Conservation (phyloP, 371 early-diverging fungal genomes). For the Apophysomyces ossiformis region DNA sequence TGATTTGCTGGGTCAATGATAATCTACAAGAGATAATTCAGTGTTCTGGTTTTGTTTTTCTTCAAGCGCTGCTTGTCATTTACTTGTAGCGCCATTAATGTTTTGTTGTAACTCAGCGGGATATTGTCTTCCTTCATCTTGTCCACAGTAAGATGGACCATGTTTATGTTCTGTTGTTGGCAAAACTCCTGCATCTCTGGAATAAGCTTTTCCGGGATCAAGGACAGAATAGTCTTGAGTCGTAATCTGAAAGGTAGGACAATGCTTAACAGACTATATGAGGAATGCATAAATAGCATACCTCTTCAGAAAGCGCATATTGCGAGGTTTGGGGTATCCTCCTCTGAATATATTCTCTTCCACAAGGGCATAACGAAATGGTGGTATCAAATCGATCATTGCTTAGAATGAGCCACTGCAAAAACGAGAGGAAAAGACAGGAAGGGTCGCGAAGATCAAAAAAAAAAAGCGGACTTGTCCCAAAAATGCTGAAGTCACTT, state of each 20-base stretch:
- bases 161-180: constrained; percentile 62
- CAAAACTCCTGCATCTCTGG: constrained; percentile 71
- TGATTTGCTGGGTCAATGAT: constrained; percentile 76
- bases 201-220: constrained; percentile 80
- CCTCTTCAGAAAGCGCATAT: constrained; percentile 82
- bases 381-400: constrained; percentile 66
- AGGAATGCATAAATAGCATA: constrained; percentile 22
- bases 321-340: constrained; percentile 85
- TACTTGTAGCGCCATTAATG: constrained; percentile 76
- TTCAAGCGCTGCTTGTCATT: background rate
- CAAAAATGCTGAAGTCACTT: too few species aligned
- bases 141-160: constrained; percentile 77
- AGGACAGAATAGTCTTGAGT: constrained; percentile 82
- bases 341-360: constrained; percentile 85
- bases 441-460: background rate
- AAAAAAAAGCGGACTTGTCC: background rate
- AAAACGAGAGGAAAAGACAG: background rate
- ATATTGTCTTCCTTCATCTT: constrained; percentile 88
- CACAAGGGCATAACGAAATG: constrained; percentile 84
- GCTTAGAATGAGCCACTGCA: background rate
- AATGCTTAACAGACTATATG: background rate
- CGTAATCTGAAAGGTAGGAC: constrained; percentile 55
- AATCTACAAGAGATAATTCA: constrained; percentile 44
- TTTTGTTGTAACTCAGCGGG: constrained; percentile 80
- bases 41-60: background rate